These are phyloP conservation scores for Emmonsia crescens DNA, from an alignment of 2,329 filamentous ascomycete species.

Conservation along the genomic window DNA sequence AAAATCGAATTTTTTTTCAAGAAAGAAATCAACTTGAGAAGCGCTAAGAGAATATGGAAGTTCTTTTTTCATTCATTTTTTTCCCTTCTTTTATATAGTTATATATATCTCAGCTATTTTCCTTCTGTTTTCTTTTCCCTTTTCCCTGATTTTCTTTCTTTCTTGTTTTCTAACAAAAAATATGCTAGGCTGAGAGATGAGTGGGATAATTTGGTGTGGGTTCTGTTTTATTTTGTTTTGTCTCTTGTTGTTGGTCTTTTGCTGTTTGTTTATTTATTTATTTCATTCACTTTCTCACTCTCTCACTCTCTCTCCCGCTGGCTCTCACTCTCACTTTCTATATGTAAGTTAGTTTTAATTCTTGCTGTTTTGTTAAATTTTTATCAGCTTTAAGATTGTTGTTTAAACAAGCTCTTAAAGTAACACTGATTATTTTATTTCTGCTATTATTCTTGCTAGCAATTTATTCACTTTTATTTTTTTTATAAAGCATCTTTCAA, in stretches of 20 bases:
- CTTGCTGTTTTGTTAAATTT: not conserved
- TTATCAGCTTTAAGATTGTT: not conserved
- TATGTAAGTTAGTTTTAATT: not conserved
- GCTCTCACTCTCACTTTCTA: constrained; percentile 1
- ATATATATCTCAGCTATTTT: not conserved
- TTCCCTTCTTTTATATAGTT: not conserved
- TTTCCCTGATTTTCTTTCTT: not conserved
- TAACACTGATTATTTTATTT: not conserved
- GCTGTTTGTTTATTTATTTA: not conserved
- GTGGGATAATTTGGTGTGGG: not conserved
- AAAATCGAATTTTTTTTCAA: not conserved
- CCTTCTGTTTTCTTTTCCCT: not conserved
- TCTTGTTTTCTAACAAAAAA: not conserved
- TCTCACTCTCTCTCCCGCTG: not conserved
- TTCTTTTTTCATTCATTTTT: not conserved
- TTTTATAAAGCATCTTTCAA: not conserved
- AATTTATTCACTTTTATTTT: not conserved
- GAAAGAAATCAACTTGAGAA: not conserved
- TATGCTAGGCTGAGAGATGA: not conserved
- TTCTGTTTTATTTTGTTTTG: not conserved
- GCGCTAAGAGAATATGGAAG: not conserved
- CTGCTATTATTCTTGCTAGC: not conserved
- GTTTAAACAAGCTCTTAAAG: no score
- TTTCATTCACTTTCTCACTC: not conserved
- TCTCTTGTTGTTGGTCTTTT: not conserved